phyloP scores from a whole-genome alignment of 106 monocot genomes.

The Dendrobium nobile region DNA sequence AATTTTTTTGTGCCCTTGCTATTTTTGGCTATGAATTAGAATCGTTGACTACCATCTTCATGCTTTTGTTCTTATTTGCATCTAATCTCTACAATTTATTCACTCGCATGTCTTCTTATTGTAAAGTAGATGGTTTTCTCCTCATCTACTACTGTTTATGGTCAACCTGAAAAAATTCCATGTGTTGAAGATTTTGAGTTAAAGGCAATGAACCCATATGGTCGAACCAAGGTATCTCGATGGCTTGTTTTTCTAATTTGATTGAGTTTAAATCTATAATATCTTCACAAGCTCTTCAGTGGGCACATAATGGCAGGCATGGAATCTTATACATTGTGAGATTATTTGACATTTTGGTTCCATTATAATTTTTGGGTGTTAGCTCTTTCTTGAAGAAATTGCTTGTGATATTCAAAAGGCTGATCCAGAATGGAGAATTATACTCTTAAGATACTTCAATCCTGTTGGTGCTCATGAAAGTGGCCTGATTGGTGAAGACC shows the following conservation, averaged over 20 bases:
- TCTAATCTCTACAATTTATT: not conserved
- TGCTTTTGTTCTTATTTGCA: not conserved
- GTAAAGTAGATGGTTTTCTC: constrained; percentile 71
- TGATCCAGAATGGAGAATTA: constrained; percentile 74
- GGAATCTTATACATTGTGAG: not conserved
- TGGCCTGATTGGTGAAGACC: constrained; percentile 88
- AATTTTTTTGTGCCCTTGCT: not conserved
- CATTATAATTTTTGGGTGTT: constrained; percentile 4
- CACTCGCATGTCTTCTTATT: not conserved
- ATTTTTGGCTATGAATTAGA: not conserved
- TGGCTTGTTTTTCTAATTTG: not conserved
- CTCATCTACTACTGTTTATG: constrained; percentile 86
- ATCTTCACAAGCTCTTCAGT: not conserved
- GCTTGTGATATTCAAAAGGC: constrained; percentile 68
- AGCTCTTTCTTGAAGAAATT: constrained; percentile 89
- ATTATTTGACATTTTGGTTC: not conserved
- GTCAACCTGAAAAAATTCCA: constrained; percentile 80
- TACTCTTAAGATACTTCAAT: constrained; percentile 78
- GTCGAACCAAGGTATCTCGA: constrained; percentile 63
- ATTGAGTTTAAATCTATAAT: not conserved
- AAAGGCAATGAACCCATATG: constrained; percentile 88
- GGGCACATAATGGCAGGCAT: not conserved
- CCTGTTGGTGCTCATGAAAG: constrained; percentile 89
- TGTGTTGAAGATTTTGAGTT: constrained; percentile 79
- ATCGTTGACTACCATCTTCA: not conserved